phyloP scores from a whole-genome alignment of 1,284 basidiomycete genomes.

The Pseudozyma hubeiensis region DNA sequence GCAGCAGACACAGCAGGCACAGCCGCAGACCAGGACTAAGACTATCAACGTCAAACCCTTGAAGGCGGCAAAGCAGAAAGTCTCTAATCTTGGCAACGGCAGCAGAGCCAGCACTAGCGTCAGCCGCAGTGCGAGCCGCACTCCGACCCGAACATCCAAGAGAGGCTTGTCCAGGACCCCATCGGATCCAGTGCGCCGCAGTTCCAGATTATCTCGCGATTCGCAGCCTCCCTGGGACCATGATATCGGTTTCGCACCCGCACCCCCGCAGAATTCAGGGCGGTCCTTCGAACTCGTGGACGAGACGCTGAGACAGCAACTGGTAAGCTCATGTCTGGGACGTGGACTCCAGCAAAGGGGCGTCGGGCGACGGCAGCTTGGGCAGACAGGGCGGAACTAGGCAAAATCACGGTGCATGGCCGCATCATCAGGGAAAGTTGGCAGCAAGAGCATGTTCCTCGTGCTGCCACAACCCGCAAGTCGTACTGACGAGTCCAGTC shows the following conservation, averaged over 20 bases:
- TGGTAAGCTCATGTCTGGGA: constrained; percentile 20
- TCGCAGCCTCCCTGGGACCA: constrained; percentile 18
- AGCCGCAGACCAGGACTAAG: neutral
- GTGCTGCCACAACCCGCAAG: neutral
- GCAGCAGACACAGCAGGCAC: neutral
- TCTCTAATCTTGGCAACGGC: neutral
- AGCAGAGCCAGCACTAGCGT: constrained; percentile 3
- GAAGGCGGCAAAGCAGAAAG: constrained; percentile 11
- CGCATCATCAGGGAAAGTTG: neutral
- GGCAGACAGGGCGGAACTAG: neutral
- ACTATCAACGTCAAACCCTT: neutral
- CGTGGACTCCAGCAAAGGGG: neutral
- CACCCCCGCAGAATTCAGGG: neutral
- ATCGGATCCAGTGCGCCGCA: constrained; percentile 17
- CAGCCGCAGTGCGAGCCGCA: neutral
- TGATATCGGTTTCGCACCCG: neutral
- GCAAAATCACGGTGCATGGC: neutral
- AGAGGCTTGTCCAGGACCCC: neutral
- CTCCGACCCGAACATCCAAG: neutral
- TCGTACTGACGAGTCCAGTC: constrained; percentile 16
- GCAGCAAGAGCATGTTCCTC: neutral
- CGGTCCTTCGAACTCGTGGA: constrained; percentile 4
- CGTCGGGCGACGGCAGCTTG: neutral
- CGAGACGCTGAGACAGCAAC: constrained; percentile 5
- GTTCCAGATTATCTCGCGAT: constrained; percentile 16